These are phyloP conservation scores for Polytrichum commune DNA, from an alignment of 225 moss, liverwort and hornwort species.

Conservation along the genomic window DNA sequence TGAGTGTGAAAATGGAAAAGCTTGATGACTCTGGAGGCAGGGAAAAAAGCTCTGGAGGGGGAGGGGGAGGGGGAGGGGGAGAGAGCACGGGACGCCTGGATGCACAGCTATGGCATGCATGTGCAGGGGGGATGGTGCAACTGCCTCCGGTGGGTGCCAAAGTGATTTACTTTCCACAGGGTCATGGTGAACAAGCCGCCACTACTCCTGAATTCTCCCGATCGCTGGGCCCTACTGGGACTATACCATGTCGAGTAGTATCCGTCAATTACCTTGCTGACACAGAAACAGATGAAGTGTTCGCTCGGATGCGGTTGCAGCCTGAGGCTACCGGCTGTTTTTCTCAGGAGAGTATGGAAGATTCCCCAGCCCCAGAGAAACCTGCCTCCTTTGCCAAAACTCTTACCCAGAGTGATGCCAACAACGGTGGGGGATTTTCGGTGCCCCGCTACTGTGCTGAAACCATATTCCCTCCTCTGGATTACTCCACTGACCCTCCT, in stretches of 20 bases:
- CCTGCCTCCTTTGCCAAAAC: constrained; percentile 97
- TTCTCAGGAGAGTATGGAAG: constrained; percentile 44
- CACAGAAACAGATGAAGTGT: constrained; percentile 97
- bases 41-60: constrained; percentile 33
- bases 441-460: constrained; percentile 98
- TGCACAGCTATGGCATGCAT: constrained; percentile 98
- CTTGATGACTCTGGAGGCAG: constrained; percentile 69
- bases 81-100: constrained; percentile 72
- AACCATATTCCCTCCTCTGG: constrained; percentile 95
- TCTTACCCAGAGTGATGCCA: constrained; percentile 95
- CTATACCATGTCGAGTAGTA: constrained; percentile 73
- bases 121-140: constrained; percentile 98
- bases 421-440: constrained; percentile 96
- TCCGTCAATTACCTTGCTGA: constrained; percentile 85
- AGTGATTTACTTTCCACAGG: constrained; percentile 97
- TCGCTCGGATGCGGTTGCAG: constrained; percentile 85
- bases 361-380: constrained; percentile 73
- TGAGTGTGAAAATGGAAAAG: constrained; percentile 93
- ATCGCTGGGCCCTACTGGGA: constrained; percentile 70
- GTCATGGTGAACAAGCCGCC: constrained; percentile 98
- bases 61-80: constrained; percentile 14
- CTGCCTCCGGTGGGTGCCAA: constrained; percentile 86
- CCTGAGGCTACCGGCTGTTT: constrained; percentile 51
- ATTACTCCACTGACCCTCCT: constrained; percentile 92
- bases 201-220: constrained; percentile 84